Base-by-base conservation (phyloP, 2,329 filamentous ascomycete genomes). In the Alternaria arborescens region DNA sequence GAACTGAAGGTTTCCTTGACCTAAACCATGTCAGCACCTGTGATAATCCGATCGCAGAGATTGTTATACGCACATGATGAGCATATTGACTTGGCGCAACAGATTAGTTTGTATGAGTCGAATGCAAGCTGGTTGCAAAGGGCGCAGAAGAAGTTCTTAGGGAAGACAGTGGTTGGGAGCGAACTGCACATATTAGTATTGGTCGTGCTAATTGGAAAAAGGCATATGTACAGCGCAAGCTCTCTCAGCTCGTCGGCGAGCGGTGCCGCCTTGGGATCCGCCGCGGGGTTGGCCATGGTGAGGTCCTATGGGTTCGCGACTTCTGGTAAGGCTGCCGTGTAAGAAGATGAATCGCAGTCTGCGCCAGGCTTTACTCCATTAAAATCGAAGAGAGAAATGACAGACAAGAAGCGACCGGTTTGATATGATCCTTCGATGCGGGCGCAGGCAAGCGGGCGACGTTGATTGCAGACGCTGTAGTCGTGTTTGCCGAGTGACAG, bases 81-180 rank as follows among this genome's bases (percentile, higher is more conserved):
- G 83, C 95, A 98, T 60, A 98, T 97, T 41, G 91, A 90, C 76
- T 97, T 94, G 75, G 97, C 95, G 79, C 95, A 99, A 81, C 95
- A 99, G 1, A 94, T 92, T 28, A 97, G 84, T 65, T 94, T 91
- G 78, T 93, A 97, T 8, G 94, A 92, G 77, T 97, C 96, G 66
- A 97, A 84, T 30, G 93, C 94, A 60, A 98, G 85, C 78, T 92
- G 93, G 82, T 91, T 95, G 81, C 95, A 99, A 70, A 93, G 92
- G 53, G 93, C 93, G 83, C 95, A 99, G 80, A 94, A 91, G 66
- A 99, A 86, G 84, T 97, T 97, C 73, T 94, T 93, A n/a, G 95
- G 95, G 59, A 97, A 93, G 64, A 95, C 92, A 71, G 94, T 92
- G 67, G 91, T 87, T 20, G 88, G 83, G 61, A 97, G 85, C 51